Percentiles rank a stretch among this genome's conserved stretches.
Evolutionary conservation across 75 land plant genomes (phyloP).

Genomic region (Ceratopteris richardii): DNA sequence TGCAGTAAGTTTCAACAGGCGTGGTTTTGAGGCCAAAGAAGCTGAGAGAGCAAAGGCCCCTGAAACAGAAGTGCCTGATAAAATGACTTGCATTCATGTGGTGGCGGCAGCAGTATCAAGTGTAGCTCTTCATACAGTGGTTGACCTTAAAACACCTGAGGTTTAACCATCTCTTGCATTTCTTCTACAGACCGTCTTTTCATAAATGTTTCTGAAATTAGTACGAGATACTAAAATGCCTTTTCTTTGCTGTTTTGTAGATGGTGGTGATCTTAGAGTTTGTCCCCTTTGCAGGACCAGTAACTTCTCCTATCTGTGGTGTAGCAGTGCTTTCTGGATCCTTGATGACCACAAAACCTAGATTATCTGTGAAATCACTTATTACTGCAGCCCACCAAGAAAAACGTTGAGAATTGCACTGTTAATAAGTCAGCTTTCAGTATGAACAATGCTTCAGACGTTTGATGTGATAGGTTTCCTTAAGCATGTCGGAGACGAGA

Average conservation of each 20-base stretch:
- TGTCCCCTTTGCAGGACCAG: conserved; percentile 16
- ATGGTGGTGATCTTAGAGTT: conserved; percentile 26
- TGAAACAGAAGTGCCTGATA: conserved; percentile 4
- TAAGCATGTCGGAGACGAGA: too few relatives aligned
- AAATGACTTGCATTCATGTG: conserved; percentile 15
- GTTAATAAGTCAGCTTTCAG: too few relatives aligned
- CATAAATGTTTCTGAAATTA: too few relatives aligned
- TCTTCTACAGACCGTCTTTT: too few relatives aligned
- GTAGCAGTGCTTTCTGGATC: conserved; percentile 20
- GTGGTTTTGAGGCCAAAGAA: conserved; percentile 18
- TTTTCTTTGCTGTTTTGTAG: conserved; percentile 9
- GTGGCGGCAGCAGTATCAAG: conserved; percentile 18
- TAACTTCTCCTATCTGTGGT: conserved; percentile 11
- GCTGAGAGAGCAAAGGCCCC: not conserved
- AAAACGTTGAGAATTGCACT: too few relatives aligned
- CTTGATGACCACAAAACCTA: conserved; percentile 19
- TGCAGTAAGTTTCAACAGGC: conserved; percentile 25
- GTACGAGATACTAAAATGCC: not conserved
- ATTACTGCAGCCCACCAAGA: not conserved
- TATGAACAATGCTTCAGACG: too few relatives aligned
- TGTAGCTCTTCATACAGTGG: conserved; percentile 6
- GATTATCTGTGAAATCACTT: conserved; percentile 12
- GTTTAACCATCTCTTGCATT: not conserved
- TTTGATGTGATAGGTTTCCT: too few relatives aligned
- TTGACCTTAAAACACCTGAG: conserved; percentile 23